These are phyloP conservation scores for Xylariales sp. DNA, from an alignment of 2,329 filamentous ascomycete species.

Conservation along the genomic window DNA sequence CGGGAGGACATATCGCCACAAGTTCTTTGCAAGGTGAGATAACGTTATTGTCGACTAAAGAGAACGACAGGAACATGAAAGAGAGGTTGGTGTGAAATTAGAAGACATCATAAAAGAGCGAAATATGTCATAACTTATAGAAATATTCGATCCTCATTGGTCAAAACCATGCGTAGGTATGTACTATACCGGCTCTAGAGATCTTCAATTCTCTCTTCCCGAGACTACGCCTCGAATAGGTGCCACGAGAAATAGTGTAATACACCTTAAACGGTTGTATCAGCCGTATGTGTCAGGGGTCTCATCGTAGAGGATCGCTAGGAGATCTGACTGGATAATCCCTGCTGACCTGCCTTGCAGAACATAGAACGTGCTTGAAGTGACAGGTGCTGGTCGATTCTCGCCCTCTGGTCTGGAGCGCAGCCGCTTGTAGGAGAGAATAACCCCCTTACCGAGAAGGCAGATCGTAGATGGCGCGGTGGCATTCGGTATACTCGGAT, in stretches of 20 bases:
- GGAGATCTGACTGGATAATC: slow-evolving; percentile 2
- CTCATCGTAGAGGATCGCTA: slow-evolving; percentile 9
- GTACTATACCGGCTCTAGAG: slow-evolving; percentile 7
- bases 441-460: background rate
- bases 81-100: background rate
- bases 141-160: slow-evolving; percentile 6
- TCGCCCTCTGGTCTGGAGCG: too few relatives aligned
- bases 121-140: slow-evolving; percentile 5
- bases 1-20: slow-evolving; percentile 7
- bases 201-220: slow-evolving; percentile 8
- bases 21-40: too few relatives aligned
- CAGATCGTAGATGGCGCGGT: too few relatives aligned
- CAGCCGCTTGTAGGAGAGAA: too few relatives aligned
- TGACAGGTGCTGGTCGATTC: too few relatives aligned
- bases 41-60: too few relatives aligned
- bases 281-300: slow-evolving; percentile 16
- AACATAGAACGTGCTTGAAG: too few relatives aligned
- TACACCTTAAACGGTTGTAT: slow-evolving; percentile 13
- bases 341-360: background rate
- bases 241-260: slow-evolving; percentile 9
- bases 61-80: background rate
- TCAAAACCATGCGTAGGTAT: too few relatives aligned
- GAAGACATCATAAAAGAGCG: background rate
- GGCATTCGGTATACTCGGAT: background rate
- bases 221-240: slow-evolving; percentile 5